phyloP scores from a whole-genome alignment of 768 basidiomycete species.

The Austroboletus eburneus region DNA sequence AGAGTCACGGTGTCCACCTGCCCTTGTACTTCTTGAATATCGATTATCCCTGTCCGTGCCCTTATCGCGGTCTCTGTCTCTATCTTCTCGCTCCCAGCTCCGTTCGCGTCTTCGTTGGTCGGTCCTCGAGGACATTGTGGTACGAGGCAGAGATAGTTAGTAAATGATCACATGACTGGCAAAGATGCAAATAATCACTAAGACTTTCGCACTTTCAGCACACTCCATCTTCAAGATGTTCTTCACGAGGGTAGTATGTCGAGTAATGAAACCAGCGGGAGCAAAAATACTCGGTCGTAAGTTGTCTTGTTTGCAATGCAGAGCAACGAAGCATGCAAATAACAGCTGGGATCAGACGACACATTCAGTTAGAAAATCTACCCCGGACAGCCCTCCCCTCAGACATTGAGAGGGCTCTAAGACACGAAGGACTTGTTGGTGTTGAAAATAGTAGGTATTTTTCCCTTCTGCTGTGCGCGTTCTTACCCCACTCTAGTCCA shows the following conservation, averaged over 20 bases:
- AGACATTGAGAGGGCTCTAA: conserved; percentile 49
- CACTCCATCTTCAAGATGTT: conserved; percentile 12
- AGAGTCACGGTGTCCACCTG: conserved; percentile 31
- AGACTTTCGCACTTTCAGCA: too few relatives aligned
- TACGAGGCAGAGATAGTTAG: conserved; percentile 28
- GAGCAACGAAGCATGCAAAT: conserved; percentile 5
- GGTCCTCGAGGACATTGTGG: conserved; percentile 54
- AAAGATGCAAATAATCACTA: neutral
- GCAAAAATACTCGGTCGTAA: conserved; percentile 10
- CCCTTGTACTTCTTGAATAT: conserved; percentile 35
- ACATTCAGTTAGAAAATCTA: conserved; percentile 48
- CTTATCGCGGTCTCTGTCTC: conserved; percentile 23
- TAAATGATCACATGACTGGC: conserved; percentile 24
- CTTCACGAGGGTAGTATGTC: conserved; percentile 20
- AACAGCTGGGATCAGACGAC: conserved; percentile 27
- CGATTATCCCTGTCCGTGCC: conserved; percentile 48
- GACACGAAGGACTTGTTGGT: conserved; percentile 40
- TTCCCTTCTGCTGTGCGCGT: neutral
- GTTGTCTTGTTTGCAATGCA: conserved; percentile 1
- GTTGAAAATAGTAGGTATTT: conserved; percentile 36
- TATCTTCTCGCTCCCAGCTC: conserved; percentile 53
- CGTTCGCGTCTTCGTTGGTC: conserved; percentile 57
- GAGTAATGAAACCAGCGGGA: conserved; percentile 7
- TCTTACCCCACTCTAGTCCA: conserved; percentile 40
- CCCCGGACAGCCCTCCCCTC: conserved; percentile 49